Percentiles rank a stretch among this genome's conserved stretches.
Conservation (phyloP, 2,329 filamentous ascomycete species). For the Aspergillus felis region DNA sequence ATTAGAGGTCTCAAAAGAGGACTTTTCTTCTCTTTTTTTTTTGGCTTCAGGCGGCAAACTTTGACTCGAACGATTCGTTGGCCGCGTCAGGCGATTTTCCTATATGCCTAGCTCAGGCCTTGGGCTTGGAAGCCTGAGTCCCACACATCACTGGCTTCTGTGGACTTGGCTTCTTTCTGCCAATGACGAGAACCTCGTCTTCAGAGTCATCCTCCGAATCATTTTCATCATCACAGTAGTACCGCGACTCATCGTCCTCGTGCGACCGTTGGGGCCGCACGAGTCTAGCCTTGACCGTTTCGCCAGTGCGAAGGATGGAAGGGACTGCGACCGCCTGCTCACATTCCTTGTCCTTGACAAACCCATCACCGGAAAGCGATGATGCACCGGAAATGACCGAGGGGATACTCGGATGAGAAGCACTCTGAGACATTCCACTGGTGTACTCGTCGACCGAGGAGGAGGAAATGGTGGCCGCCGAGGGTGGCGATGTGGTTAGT, state of each 20-base stretch:
- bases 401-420: conserved; percentile 46
- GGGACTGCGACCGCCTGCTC: conserved; percentile 27
- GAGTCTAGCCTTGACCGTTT: conserved; percentile 36
- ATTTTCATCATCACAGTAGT: conserved; percentile 42
- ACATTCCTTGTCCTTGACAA: conserved; percentile 25
- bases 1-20: not conserved
- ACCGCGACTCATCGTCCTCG: conserved; percentile 37
- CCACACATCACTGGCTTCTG: conserved; percentile 18
- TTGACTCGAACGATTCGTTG: not conserved
- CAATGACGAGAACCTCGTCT: conserved; percentile 41
- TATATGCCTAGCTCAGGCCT: not conserved
- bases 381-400: conserved; percentile 45
- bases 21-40: not conserved
- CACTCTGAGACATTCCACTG: conserved; percentile 46
- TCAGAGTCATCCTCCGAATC: conserved; percentile 38
- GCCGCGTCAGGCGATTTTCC: not conserved
- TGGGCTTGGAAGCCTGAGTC: conserved; percentile 8
- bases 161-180: conserved; percentile 28
- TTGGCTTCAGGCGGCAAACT: not conserved
- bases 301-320: conserved; percentile 39
- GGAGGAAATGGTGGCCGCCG: conserved; percentile 45
- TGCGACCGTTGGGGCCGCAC: conserved; percentile 17
- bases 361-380: conserved; percentile 41
- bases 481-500: conserved; percentile 36
- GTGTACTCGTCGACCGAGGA: conserved; percentile 44